Evolutionary conservation across 192 early-diverging fungal genomes (phyloP), one percentile per base, ranked within the genome.

Genomic region (Gryganskiella cystojenkinii): DNA sequence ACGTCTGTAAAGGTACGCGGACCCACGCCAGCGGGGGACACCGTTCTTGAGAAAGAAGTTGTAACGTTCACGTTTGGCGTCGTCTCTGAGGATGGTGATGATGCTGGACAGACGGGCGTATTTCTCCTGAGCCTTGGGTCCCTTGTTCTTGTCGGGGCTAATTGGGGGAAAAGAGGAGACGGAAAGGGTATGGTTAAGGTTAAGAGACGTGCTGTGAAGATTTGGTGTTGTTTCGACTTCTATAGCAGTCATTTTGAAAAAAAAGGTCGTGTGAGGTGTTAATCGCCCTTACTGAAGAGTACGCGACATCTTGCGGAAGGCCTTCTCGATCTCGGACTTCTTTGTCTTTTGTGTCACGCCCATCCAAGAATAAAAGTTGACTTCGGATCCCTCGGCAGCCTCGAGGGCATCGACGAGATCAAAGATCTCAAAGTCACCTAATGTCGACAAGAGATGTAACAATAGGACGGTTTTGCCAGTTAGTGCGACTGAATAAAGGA

Each of bases 41-140:
- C 92, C 92, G 67, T 92, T 92, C 70, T 90, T 92, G 64, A 90
- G 83, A 73, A 91, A 94, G 76, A 91, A 92, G 80, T 94, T 87
- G 76, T 94, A 94, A 31, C 91, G 83, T 42, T 92, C 89, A 27
- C 91, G 90, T 33, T 73, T 80, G 63, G 81, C 81, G 27, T 76
- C 56, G 62, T 90, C 85, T 34, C 92, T 83, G 70, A 94, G 70
- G 56, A 94, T 90, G 35, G 83, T 65, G 31, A 87, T 88, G 28
- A 92, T 86, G n/a, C 86, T 84, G 27, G 86, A 85, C 10, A 92
- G 71, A 31, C 88, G 83, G 7, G 89, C 82, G 70, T 90, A 94
- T 62, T 84, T 82, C 72, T 88, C 87, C 67, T 87, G 66, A 20
- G 83, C 85, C 10, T 76, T 76, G 33, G 66, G 68, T 37, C 74